phyloP scores from a whole-genome alignment of 768 basidiomycete species.

The Hortiboletus campestris region DNA sequence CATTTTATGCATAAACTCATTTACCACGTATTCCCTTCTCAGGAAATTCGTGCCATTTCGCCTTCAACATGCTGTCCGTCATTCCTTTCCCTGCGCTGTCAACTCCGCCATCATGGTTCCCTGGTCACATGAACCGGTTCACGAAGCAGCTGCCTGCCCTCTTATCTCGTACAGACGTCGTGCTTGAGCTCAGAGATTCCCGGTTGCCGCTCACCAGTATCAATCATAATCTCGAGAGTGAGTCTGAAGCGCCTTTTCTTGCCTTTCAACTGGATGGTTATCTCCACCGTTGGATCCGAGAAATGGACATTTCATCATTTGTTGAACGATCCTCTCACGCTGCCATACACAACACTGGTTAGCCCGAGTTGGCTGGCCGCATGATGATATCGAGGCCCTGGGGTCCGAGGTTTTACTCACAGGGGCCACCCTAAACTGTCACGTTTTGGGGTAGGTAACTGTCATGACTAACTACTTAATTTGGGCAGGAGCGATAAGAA shows the following conservation, averaged over 20 bases:
- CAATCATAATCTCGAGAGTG: slow-evolving; percentile 86
- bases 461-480: slow-evolving; percentile 19
- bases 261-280: background rate
- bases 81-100: slow-evolving; percentile 53
- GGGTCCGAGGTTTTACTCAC: slow-evolving; percentile 11
- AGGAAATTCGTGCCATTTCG: slow-evolving; percentile 14
- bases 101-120: slow-evolving; percentile 87
- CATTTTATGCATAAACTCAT: slow-evolving; percentile 7
- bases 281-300: slow-evolving; percentile 6
- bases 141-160: slow-evolving; percentile 71
- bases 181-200: slow-evolving; percentile 93
- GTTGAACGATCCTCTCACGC: slow-evolving; percentile 22
- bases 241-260: slow-evolving; percentile 16
- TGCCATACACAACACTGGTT: slow-evolving; percentile 7
- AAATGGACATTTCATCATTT: slow-evolving; percentile 20
- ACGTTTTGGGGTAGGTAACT: slow-evolving; percentile 8
- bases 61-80: slow-evolving; percentile 31
- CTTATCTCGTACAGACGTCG: slow-evolving; percentile 81
- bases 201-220: slow-evolving; percentile 92
- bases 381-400: slow-evolving; percentile 14
- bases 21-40: slow-evolving; percentile 9
- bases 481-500: slow-evolving; percentile 54
- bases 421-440: slow-evolving; percentile 4
- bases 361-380: slow-evolving; percentile 10
- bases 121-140: slow-evolving; percentile 93